Conservation (phyloP, 1,139 yeast species). For the Lodderomyces oxycetoniae region DNA sequence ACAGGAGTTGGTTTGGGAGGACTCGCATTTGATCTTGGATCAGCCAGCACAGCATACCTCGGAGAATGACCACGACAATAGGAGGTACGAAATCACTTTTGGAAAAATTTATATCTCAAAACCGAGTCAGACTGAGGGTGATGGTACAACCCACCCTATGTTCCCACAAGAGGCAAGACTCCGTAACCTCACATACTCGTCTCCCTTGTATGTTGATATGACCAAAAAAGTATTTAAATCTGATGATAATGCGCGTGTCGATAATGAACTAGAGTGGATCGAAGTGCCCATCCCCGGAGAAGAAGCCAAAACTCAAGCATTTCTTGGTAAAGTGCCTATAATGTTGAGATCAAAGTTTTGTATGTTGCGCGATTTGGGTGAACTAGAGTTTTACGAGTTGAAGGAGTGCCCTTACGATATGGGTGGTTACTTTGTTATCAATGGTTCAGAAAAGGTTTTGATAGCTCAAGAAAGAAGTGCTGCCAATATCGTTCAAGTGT, state of each 20-base stretch:
- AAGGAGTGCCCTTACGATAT: slow-evolving; percentile 99
- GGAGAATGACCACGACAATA: slow-evolving; percentile 81
- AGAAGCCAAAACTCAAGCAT: slow-evolving; percentile 47
- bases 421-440: slow-evolving; percentile 98
- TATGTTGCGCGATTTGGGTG: slow-evolving; percentile 87
- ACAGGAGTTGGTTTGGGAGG: slow-evolving; percentile 96
- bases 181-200: slow-evolving; percentile 91
- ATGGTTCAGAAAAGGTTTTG: slow-evolving; percentile 96
- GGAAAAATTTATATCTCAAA: slow-evolving; percentile 95
- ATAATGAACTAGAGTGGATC: slow-evolving; percentile 72
- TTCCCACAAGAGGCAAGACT: slow-evolving; percentile 98
- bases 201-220: slow-evolving; percentile 95
- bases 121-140: slow-evolving; percentile 98
- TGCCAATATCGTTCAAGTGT: slow-evolving; percentile 96
- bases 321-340: slow-evolving; percentile 95
- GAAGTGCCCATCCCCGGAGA: slow-evolving; percentile 52
- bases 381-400: slow-evolving; percentile 88
- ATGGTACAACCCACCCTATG: slow-evolving; percentile 98
- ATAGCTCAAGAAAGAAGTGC: slow-evolving; percentile 99
- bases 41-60: slow-evolving; percentile 98
- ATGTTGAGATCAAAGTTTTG: slow-evolving; percentile 97
- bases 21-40: slow-evolving; percentile 86
- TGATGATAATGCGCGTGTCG: slow-evolving; percentile 56
- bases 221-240: slow-evolving; percentile 83
- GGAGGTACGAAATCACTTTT: slow-evolving; percentile 90